Base-by-base conservation (phyloP, 352 stramenopile species). In the Elongisporangium prolatum region DNA sequence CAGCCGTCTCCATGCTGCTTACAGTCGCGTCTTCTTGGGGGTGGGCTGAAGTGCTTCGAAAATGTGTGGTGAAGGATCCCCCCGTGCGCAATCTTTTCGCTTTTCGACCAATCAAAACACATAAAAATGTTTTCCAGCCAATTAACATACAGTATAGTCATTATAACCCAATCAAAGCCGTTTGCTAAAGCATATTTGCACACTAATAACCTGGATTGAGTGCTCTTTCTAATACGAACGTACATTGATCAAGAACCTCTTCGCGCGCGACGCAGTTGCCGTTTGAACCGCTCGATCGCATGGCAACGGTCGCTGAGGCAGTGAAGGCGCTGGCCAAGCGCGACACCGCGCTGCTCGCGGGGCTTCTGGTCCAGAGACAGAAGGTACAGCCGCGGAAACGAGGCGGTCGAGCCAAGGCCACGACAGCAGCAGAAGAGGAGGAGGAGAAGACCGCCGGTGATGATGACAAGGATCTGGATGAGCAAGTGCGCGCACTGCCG, bases 401-500 rank as follows among this genome's bases (percentile, higher is more conserved):
- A 8, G 55, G 51, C 17, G 52, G 61, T 1, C 52, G 52, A 3
- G 21, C 52, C 20, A 75, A 69, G 44, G 20, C 17, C 48, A 54
- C 52, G 0, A 21, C 60, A 22, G 54, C 60, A 17, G 50, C 60
- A 17, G 58, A 66, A 22, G 50, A 34, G 18, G 51, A 66, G 44
- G 50, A 34, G 10, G 53, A 67, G 16, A 56, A 54, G n/a, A n/a
- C n/a, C 21, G 40, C 44, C 2, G 55, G 64, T 1, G 54, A 60
- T 9, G 25, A 67, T 14, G 59, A 59, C 16, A 37, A 52, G 4
- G 38, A 18, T 9, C 49, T 88, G 2, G 76, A 83, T 24, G 75
- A 85, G 47, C 77, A 91, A 55, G 66, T 92, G 63, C 69, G 75
- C 48, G 65, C 78, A 48, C 61, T 92, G 44, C 69, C 72, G 8